Conservation (phyloP, 2,329 filamentous ascomycete species). For the Epichloe coenophiala region DNA sequence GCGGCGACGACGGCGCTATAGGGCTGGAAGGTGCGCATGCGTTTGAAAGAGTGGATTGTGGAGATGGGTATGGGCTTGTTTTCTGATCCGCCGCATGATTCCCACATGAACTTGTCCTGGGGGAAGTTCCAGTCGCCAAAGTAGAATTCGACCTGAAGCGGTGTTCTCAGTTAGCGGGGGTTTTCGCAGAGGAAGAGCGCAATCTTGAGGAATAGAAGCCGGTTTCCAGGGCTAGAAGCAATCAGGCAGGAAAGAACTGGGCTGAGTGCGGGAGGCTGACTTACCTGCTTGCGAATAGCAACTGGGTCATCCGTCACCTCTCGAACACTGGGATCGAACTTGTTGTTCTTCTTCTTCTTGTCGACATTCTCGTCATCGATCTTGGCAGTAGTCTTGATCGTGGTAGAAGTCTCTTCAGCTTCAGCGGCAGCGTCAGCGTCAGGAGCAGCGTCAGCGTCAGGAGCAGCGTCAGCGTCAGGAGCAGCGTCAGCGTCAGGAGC, state of each 20-base stretch:
- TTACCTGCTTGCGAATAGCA: conserved; percentile 73
- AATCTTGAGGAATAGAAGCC: background rate
- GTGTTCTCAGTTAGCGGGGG: background rate
- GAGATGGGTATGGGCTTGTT: conserved; percentile 74
- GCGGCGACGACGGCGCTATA: conserved; percentile 73
- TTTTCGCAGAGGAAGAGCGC: background rate
- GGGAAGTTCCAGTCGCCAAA: conserved; percentile 89
- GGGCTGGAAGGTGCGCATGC: conserved; percentile 90
- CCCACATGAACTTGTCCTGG: conserved; percentile 77
- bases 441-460: too few relatives aligned
- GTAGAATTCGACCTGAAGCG: conserved; percentile 75
- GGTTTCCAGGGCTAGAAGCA: background rate
- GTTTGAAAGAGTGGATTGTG: conserved; percentile 75
- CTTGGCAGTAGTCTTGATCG: conserved; percentile 32
- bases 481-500: too few relatives aligned
- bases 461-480: too few relatives aligned
- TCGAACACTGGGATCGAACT: conserved; percentile 55
- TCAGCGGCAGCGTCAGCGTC: conserved; percentile 9
- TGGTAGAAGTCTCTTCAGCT: conserved; percentile 11
- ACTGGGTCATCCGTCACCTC: conserved; percentile 63
- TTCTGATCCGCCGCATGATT: conserved; percentile 59
- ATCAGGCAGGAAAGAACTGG: too few relatives aligned
- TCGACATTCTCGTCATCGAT: conserved; percentile 23
- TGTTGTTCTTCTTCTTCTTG: conserved; percentile 39
- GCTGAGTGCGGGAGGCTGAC: conserved; percentile 4